phyloP scores from a whole-genome alignment of 208 protist genomes.

The Wallacemonas sp. region DNA sequence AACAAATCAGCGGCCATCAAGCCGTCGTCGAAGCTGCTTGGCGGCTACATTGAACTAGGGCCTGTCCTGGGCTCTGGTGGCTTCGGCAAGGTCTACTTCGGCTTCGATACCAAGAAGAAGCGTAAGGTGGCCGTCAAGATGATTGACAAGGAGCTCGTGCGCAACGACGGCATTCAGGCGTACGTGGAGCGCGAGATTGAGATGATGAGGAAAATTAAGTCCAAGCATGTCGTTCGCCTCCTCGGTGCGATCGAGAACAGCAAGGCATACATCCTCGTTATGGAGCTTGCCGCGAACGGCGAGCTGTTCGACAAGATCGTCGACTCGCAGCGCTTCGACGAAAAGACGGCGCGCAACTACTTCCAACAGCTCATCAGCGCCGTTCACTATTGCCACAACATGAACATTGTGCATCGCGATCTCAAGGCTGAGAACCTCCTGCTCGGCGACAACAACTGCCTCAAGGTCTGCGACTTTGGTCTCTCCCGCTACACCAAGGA shows the following conservation, averaged over 20 bases:
- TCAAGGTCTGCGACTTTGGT: constrained; percentile 93
- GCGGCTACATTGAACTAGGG: constrained; percentile 70
- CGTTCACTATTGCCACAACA: constrained; percentile 91
- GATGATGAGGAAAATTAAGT: constrained; percentile 96
- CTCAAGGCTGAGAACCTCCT: constrained; percentile 94
- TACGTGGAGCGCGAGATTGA: constrained; percentile 96
- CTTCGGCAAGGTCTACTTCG: constrained; percentile 89
- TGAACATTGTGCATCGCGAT: constrained; percentile 92
- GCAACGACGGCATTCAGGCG: constrained; percentile 56
- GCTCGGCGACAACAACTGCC: constrained; percentile 70
- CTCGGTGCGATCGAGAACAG: constrained; percentile 96
- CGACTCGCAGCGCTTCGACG: constrained; percentile 81
- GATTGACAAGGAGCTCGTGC: constrained; percentile 84
- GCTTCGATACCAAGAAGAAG: constrained; percentile 73
- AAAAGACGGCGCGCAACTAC: constrained; percentile 80
- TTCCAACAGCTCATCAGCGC: constrained; percentile 92
- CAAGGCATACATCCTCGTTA: constrained; percentile 97
- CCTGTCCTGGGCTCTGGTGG: constrained; percentile 87
- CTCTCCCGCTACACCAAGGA: constrained; percentile 91
- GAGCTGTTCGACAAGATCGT: constrained; percentile 98
- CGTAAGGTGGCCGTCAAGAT: constrained; percentile 91
- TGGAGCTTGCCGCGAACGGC: constrained; percentile 98
- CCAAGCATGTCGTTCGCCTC: constrained; percentile 93
- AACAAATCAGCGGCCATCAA: constrained; percentile 9
- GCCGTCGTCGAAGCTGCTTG: constrained; percentile 42